Base-by-base conservation (phyloP, 306 rosid species). In the Trifolium fragiferum region DNA sequence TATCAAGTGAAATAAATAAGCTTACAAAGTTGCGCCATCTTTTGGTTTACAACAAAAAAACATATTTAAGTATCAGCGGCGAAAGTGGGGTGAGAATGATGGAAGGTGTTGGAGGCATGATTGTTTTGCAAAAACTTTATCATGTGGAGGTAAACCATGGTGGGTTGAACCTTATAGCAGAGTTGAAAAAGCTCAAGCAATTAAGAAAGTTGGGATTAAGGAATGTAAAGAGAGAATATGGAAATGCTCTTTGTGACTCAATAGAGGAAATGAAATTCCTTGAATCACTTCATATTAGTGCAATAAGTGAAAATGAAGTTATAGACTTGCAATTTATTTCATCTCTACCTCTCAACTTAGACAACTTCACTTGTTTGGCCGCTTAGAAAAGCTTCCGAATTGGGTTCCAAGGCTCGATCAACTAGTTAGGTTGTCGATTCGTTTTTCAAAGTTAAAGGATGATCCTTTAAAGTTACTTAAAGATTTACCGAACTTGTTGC, bases 151-250 rank as follows among this genome's bases (percentile, higher is more conserved):
- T 8, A 47, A 38, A 64, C 49, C 54, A 33, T 64, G 53, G 40
- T 65, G 66, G 20, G 1, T 1, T 14, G 11, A 59, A 60, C 4
- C 51, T 73, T 6, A 58, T 80, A 40, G 44, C 10, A 51, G 84
- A 75, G 51, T 71, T 80, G 2, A 33, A 51, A 47, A 80, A 38
- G 80, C 32, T 80, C 15, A 74, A 6, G 15, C 80, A 80, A 20
- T 60, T 74, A 38, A 74, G 72, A 32, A 80, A 53, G 72, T 61
- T 80, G 18, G 77, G 80, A 27, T 47, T 80, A 10, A 67, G 33
- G 44, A 37, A 61, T 40, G 44, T 80, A 15, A 68, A 23, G 50
- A 75, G 18, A 46, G 72, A 57, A 53, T 18, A 21, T 27, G 75
- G 59, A 40, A 47, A 25, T 6, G 15, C 66, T 13, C n/a, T 80